Evolutionary conservation across 768 basidiomycete species (phyloP).

Genomic region (Cystobasidium onofrii): DNA sequence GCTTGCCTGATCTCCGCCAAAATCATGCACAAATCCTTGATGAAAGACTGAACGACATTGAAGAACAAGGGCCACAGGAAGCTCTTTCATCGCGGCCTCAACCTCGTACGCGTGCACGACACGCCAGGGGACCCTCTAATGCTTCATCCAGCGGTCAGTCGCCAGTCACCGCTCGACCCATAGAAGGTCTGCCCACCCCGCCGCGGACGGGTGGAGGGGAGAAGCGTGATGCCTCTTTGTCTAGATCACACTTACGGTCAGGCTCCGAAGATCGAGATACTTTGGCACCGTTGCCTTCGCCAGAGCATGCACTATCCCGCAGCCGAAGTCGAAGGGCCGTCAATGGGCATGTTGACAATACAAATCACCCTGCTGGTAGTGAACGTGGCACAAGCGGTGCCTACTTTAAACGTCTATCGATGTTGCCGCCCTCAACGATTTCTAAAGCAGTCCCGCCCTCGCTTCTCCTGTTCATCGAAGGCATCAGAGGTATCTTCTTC

Average conservation of each 20-base stretch:
- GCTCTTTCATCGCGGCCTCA: neutral
- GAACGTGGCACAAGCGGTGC: constrained; percentile 60
- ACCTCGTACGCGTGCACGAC: neutral
- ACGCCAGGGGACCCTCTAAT: neutral
- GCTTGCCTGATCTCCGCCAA: constrained; percentile 71
- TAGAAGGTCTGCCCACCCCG: neutral
- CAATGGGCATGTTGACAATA: constrained; percentile 44
- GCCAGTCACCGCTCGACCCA: neutral
- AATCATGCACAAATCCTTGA: constrained; percentile 47
- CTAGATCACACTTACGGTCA: neutral
- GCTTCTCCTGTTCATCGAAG: constrained; percentile 66
- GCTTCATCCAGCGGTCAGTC: neutral
- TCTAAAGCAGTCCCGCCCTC: constrained; percentile 62
- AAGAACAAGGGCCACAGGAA: neutral
- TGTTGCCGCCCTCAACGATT: constrained; percentile 57
- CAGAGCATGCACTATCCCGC: neutral
- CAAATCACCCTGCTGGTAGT: constrained; percentile 41
- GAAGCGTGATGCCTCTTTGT: neutral
- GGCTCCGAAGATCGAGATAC: neutral
- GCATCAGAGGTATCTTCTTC: constrained; percentile 85
- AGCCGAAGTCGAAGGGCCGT: neutral
- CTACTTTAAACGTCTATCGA: constrained; percentile 87
- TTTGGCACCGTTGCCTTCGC: neutral
- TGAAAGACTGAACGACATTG: constrained; percentile 40
- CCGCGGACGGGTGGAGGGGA: neutral